These are phyloP conservation scores for Mesostigma viride DNA, from an alignment of 139 green algal species.

Conservation along the genomic window DNA sequence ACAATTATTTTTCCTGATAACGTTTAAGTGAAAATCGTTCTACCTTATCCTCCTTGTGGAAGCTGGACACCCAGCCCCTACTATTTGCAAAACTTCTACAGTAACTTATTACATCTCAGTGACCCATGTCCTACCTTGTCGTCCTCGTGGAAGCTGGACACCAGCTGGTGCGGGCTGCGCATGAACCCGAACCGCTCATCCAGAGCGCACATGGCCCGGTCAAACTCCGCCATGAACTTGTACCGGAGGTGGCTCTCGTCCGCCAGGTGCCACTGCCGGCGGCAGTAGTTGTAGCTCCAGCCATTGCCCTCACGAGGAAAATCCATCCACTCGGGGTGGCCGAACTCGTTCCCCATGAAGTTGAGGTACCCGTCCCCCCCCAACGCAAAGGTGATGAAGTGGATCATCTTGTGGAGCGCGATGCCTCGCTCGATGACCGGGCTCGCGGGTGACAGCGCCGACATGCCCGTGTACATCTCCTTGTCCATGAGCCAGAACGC, in stretches of 20 bases:
- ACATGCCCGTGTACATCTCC: slow-evolving; percentile 47
- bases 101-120: too few relatives aligned
- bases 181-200: slow-evolving; percentile 28
- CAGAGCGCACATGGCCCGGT: slow-evolving; percentile 27
- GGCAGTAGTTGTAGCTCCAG: slow-evolving; percentile 76
- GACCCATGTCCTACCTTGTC: too few relatives aligned
- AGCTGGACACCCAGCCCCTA: too few relatives aligned
- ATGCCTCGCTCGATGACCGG: slow-evolving; percentile 34
- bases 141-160: slow-evolving; percentile 57
- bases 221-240: slow-evolving; percentile 26
- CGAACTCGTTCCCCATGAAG: slow-evolving; percentile 56
- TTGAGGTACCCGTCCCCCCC: slow-evolving; percentile 48
- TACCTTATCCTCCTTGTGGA: too few relatives aligned
- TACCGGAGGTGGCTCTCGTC: slow-evolving; percentile 72
- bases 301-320: slow-evolving; percentile 78
- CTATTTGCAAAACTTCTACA: too few relatives aligned
- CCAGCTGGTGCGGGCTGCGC: slow-evolving; percentile 49
- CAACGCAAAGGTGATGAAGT: slow-evolving; percentile 40
- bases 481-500: slow-evolving; percentile 44
- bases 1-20: too few relatives aligned
- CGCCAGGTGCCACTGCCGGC: slow-evolving; percentile 69
- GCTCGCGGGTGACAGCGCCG: slow-evolving; percentile 16
- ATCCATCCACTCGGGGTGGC: slow-evolving; percentile 89
- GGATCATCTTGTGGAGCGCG: slow-evolving; percentile 57
- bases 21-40: too few relatives aligned